Evolutionary conservation across 352 stramenopile genomes (phyloP), one percentile per base, ranked within the genome.

Genomic region (Poterioochromonas sp.): DNA sequence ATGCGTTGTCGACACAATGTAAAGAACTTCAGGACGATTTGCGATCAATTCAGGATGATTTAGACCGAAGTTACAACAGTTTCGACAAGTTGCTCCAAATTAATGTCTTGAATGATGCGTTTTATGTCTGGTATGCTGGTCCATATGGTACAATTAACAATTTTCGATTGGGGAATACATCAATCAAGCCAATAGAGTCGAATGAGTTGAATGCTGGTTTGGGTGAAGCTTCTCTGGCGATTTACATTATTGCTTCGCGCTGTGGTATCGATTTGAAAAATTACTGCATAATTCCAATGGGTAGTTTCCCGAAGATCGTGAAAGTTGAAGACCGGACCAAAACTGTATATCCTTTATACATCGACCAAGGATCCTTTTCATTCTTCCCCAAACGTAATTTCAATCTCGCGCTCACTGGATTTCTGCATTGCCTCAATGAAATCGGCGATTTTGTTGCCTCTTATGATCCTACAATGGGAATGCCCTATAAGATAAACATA

Each of bases 61-160:
- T 20, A 20, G 18, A 51, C 18, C 43, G 43, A 51, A 18, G 5
- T 51, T 20, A 20, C 18, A 20, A 5, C 5, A 62, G 29, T 34
- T 39, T 69, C 8, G 8, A 69, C 0, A 69, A 69, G 35, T 76
- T 82, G 18, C 58, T 54, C 35, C 79, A 82, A 69, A 80, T 79
- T 80, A 92, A 93, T 64, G 88, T 93, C 2, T 90, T 88, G 81
- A 95, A 94, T 76, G 90, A 94, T 69, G 87, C 91, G 15, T 95
- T 95, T 69, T 90, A 92, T 80, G 93, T 94, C 69, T 95, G 90
- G 90, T 90, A 94, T 82, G 88, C 92, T 64, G 90, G 90, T 8
- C 77, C 89, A 0, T 94, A 94, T 76, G 90, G 88, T 49, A 94
- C 89, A 54, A 95, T 95, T 77, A 95, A 93, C 44, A 89, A 88